Evolutionary conservation across 2,329 filamentous ascomycete species (phyloP), one percentile per base, ranked within the genome.

Genomic region (Berkeleyomyces rouxiae): DNA sequence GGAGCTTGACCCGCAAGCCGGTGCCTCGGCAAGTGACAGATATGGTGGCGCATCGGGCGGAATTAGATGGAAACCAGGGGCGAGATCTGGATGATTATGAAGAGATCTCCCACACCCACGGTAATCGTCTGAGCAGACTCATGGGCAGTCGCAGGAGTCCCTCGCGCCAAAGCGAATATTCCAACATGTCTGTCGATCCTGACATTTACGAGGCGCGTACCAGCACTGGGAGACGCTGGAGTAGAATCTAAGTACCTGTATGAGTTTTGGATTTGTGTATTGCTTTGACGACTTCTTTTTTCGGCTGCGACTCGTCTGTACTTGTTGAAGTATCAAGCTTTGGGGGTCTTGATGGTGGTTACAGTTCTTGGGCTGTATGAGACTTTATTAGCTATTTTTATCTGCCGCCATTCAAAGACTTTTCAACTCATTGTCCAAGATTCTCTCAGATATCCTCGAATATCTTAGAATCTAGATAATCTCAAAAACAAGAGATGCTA

Each of bases 131-230:
- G 36, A 58, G 44, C 16, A 43, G 49, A 43, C 42, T 13, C 7
- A 39, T 37, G 10, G 42, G 43, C 9, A 62, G 57, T 11, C 55
- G 47, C 11, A 39, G 57, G 33, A 62, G 57, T 23, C 42, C 43
- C 43, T 60, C 63, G 3, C 58, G 60, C 23, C 59, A 61, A 39
- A 64, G 59, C 7, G 63, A 62, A 4, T 60, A 58, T 42, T 59
- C 55, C 31, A 64, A 40, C n/a, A 47, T 64, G 13, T 59, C 61
- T 16, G 47, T 13, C 4, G 57, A 43, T 11, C 43, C 60, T n/a
- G 47, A 59, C 16, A 60, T 16, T 37, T 49, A 51, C 33, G 60
- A 64, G 11, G 40, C 37, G 7, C 49, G 40, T 36, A 13, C 31
- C 7, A 51, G 33, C 10, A 37, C 11, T 9, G 53, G 33, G 10